A percentile compares a stretch with the other conserved stretches of the same genome.
Conservation (phyloP, 1,139 yeast genomes). For the Candida smagusa region DNA sequence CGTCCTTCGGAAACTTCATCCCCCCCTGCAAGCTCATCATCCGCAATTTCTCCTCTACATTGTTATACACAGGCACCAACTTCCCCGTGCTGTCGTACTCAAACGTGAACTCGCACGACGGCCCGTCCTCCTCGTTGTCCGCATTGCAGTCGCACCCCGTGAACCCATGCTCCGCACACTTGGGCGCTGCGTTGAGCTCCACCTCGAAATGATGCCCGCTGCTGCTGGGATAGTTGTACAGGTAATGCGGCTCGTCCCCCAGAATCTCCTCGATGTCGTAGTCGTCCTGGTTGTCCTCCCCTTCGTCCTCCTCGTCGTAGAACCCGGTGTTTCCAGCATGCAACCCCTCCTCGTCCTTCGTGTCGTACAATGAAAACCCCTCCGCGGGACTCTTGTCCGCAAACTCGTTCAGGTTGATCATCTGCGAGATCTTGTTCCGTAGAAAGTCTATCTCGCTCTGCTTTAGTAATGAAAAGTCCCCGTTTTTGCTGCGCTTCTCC, state of each 20-base stretch:
- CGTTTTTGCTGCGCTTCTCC: not conserved
- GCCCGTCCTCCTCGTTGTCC: constrained; percentile 19
- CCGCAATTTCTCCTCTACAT: constrained; percentile 39
- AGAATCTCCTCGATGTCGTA: constrained; percentile 38
- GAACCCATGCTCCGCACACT: constrained; percentile 30
- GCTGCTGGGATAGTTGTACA: constrained; percentile 24
- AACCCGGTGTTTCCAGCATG: constrained; percentile 29
- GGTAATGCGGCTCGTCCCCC: constrained; percentile 20
- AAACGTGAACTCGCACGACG: constrained; percentile 40
- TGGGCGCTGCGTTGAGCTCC: constrained; percentile 34
- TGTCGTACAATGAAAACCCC: constrained; percentile 39
- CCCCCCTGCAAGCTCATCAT: constrained; percentile 21
- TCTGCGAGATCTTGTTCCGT: constrained; percentile 26
- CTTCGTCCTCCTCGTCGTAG: constrained; percentile 10
- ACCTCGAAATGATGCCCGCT: constrained; percentile 36
- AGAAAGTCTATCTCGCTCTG: constrained; percentile 33
- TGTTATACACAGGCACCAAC: constrained; percentile 39
- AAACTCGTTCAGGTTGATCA: constrained; percentile 17
- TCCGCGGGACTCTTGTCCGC: constrained; percentile 11
- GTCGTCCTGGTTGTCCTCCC: constrained; percentile 28
- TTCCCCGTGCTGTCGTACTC: constrained; percentile 44
- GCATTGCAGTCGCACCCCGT: constrained; percentile 31
- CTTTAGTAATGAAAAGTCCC: constrained; percentile 18
- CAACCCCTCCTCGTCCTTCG: constrained; percentile 41
- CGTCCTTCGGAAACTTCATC: constrained; percentile 13